Evolutionary conservation across 2,329 filamentous ascomycete species (phyloP), one percentile per base, ranked within the genome.

Genomic region (Hawksworthiomyces lignivorus): DNA sequence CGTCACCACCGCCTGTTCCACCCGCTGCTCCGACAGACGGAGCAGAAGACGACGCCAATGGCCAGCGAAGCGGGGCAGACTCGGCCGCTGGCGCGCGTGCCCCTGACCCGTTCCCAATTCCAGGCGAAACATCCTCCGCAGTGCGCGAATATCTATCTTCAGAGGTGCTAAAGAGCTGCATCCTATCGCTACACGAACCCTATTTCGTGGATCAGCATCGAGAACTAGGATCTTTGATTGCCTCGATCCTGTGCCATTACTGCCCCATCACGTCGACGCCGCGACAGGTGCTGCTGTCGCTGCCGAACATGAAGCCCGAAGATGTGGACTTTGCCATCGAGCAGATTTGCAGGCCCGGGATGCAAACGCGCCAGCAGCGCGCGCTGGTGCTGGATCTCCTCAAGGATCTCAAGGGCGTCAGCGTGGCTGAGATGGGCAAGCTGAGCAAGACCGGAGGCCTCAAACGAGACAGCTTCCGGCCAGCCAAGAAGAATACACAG

Each of bases 131-230:
- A 12, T 72, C 79, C 1, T 65, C 72, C 7, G 83, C 73, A 7
- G 85, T 97, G 48, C 81, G 89, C 39, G 87, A 95, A 56, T 98
- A 89, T 61, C 89, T 97, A 56, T 87, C 82, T 39, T 80, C 80
- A 5, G 85, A 95, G 51, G 87, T 97, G 3, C 75, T 98, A 37
- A 87, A 89, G 65, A 87, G 88, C 0, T 90, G 85, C 55, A 86
- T 96, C 58, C 86, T 82, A 2, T 94, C 86, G 2, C 78, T 98
- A 38, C 86, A 97, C 62, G 92, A 98, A 52, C 82, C 87, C 0
- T 96, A 97, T 62, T 98, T 97, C 62, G 89, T 96, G 26, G 92
- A 98, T 52, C 77, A 94, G 48, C 92, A 98, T 56, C 90, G 89
- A 58, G 89, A 98, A 39, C 73, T 98, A 18, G 90, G 88, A 1